A percentile compares a stretch with the other conserved stretches of the same genome.
These are phyloP conservation scores for Lippia alba DNA, from an alignment of 305 asterid genomes.

Conservation along the genomic window DNA sequence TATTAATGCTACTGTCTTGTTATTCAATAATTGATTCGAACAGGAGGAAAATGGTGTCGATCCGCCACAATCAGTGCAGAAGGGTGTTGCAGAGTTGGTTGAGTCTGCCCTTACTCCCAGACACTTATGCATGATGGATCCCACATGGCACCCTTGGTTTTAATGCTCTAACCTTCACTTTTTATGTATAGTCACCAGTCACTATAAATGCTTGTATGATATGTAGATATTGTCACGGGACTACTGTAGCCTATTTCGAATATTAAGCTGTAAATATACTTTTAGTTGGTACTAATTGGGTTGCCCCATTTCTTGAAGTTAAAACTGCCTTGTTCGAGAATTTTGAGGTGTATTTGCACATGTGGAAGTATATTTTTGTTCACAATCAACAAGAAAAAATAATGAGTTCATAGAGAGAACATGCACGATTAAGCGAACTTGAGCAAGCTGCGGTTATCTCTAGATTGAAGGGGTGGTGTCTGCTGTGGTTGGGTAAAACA, in stretches of 20 bases:
- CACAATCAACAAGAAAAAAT: no score
- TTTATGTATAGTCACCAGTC: constrained; percentile 12
- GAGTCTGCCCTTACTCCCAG: constrained; percentile 94
- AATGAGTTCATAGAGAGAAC: no score
- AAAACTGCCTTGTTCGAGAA: no score
- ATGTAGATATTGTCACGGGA: constrained; percentile 22
- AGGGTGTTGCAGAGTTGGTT: constrained; percentile 90
- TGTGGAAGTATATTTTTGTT: no score
- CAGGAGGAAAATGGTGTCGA: constrained; percentile 91
- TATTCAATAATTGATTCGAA: constrained; percentile 13
- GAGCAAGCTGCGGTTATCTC: no score
- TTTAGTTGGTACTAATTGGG: neutral
- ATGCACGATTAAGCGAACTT: no score
- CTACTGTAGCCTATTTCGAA: constrained; percentile 22
- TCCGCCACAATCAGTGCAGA: constrained; percentile 96
- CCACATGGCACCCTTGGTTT: constrained; percentile 99
- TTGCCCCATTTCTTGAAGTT: no score
- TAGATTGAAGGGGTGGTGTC: no score
- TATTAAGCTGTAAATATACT: constrained; percentile 29
- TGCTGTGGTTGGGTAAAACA: no score
- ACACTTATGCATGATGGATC: constrained; percentile 99
- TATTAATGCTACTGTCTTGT: constrained; percentile 7
- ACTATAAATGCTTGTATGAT: neutral
- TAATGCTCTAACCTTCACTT: constrained; percentile 26
- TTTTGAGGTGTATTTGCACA: no score